phyloP scores from a whole-genome alignment of 2,329 filamentous ascomycete genomes.

The Colletotrichum sp. region DNA sequence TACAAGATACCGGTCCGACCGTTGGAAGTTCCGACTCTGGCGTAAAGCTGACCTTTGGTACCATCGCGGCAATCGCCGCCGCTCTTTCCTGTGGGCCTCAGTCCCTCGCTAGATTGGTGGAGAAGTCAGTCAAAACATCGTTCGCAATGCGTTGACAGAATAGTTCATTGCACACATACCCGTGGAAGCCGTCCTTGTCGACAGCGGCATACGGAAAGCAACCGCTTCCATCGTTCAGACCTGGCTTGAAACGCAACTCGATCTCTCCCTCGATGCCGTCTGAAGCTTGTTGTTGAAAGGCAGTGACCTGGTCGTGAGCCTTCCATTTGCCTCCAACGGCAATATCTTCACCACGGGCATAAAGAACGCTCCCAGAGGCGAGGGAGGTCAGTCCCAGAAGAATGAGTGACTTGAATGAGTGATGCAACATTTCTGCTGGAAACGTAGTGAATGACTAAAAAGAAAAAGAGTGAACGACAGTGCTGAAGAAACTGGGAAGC shows the following conservation, averaged over 20 bases:
- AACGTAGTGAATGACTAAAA: background rate
- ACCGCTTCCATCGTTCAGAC: background rate
- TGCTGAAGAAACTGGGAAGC: no score
- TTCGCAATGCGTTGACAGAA: background rate
- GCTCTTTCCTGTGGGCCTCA: background rate
- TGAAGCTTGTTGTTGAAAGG: background rate
- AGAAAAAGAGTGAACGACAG: background rate
- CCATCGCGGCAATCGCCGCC: background rate
- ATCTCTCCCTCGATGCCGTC: background rate
- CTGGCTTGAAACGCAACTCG: background rate
- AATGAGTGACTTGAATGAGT: background rate
- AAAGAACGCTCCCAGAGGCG: background rate
- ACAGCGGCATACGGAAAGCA: background rate
- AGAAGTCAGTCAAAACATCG: background rate
- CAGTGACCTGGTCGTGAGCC: background rate
- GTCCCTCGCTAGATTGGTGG: background rate
- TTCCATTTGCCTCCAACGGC: background rate
- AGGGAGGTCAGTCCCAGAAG: background rate
- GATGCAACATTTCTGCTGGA: background rate
- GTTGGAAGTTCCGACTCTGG: background rate
- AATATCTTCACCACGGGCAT: background rate
- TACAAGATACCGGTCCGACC: background rate
- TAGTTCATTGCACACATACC: background rate
- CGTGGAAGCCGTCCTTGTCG: background rate
- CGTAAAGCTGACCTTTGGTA: background rate